phyloP scores from a whole-genome alignment of 768 basidiomycete species.

The Psilocybe sp. region DNA sequence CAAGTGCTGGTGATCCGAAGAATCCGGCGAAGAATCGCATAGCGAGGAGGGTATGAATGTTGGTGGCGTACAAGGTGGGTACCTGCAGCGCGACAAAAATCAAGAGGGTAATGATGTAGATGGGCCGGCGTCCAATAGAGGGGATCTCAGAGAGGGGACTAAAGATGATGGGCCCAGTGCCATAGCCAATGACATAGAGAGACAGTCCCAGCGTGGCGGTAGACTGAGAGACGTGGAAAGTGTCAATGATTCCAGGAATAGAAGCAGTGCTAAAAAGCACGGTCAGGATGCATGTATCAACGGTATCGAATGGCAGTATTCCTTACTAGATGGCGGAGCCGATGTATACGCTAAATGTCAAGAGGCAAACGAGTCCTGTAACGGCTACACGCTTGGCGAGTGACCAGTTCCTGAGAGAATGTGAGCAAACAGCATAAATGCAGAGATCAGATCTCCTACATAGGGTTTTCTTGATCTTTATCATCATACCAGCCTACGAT shows the following conservation, averaged over 20 bases:
- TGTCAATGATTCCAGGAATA: conserved; percentile 1
- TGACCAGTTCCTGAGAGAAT: conserved; percentile 1
- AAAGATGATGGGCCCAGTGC: conserved; percentile 2
- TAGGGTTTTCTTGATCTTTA: conserved; percentile 2
- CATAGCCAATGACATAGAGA: conserved; percentile 4
- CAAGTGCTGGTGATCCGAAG: conserved; percentile 2
- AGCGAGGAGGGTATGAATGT: conserved; percentile 1
- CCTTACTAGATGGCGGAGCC: conserved; percentile 2
- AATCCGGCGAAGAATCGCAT: conserved; percentile 4
- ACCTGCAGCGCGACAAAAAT: not conserved
- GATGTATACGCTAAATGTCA: not conserved
- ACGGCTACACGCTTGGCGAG: not conserved
- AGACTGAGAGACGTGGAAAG: not conserved
- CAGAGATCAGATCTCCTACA: not conserved
- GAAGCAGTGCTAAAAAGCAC: not conserved
- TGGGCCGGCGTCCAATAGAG: not conserved
- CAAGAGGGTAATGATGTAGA: conserved; percentile 3
- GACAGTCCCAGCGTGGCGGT: conserved; percentile 2
- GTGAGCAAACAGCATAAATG: not conserved
- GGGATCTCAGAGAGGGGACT: conserved; percentile 3
- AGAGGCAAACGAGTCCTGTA: not conserved
- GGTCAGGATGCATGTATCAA: not conserved
- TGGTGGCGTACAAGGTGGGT: not conserved
- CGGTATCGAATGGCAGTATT: not conserved
- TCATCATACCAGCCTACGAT: conserved; percentile 4